These are phyloP conservation scores for Thuidium tamariscinum DNA, from an alignment of 225 moss, liverwort and hornwort genomes.

Conservation along the genomic window DNA sequence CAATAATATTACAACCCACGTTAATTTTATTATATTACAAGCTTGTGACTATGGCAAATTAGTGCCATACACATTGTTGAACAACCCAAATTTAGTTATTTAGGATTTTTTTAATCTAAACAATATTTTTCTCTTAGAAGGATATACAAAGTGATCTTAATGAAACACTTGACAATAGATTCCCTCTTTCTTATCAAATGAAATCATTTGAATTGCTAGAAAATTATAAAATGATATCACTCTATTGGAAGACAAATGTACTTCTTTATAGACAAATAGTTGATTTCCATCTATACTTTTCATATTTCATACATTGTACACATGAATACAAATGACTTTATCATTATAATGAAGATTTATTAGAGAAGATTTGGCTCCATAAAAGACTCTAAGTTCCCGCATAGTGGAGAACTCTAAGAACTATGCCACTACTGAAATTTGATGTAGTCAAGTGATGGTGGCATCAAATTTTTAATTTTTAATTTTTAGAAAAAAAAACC, in stretches of 20 bases:
- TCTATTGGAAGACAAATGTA: not conserved
- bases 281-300: not conserved
- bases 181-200: not conserved
- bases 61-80: rapidly evolving
- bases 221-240: rapidly evolving
- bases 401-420: too few relatives aligned
- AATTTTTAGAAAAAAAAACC: too few relatives aligned
- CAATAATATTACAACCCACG: not conserved
- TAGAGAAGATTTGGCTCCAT: too few relatives aligned
- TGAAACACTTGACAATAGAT: not conserved
- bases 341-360: not conserved
- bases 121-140: not conserved
- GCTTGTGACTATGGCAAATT: not conserved
- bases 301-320: not conserved
- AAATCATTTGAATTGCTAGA: not conserved
- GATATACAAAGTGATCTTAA: not conserved
- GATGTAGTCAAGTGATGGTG: too few relatives aligned
- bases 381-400: too few relatives aligned
- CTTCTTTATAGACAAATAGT: not conserved
- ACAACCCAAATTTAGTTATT: not conserved
- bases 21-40: not conserved
- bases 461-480: too few relatives aligned
- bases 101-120: too few relatives aligned
- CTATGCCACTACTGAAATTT: too few relatives aligned
- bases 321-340: not conserved